Conservation (phyloP, 495 filamentous ascomycete species). For the Daldinia caldariorum region DNA sequence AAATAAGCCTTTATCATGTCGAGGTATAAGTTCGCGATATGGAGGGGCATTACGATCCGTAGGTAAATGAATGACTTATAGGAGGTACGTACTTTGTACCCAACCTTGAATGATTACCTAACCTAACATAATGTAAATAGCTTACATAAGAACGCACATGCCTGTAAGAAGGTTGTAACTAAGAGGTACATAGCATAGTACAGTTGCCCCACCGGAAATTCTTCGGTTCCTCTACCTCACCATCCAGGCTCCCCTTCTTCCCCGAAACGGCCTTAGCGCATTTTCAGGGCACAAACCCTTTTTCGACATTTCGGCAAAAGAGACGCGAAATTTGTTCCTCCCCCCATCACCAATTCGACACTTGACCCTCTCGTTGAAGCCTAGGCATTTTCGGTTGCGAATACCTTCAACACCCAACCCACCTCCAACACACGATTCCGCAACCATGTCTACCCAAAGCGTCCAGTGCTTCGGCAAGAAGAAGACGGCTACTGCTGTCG, state of each 20-base stretch:
- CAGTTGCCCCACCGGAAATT: conserved; percentile 26
- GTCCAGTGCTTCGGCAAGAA: conserved; percentile 97
- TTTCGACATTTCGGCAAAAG: conserved; percentile 36
- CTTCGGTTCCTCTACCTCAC: conserved; percentile 29
- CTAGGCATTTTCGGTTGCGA: conserved; percentile 38
- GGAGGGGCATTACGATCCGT: background rate
- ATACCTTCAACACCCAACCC: conserved; percentile 37
- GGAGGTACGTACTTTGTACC: background rate
- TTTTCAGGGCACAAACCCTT: conserved; percentile 48
- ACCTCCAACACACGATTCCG: conserved; percentile 22
- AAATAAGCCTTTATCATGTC: background rate
- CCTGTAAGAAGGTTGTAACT: too few relatives aligned
- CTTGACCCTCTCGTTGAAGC: conserved; percentile 20
- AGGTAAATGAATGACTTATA: background rate
- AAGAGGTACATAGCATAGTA: too few relatives aligned
- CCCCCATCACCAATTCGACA: conserved; percentile 33
- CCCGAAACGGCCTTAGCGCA: conserved; percentile 35
- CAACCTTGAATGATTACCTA: background rate
- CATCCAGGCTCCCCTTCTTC: conserved; percentile 18
- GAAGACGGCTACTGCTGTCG: conserved; percentile 86
- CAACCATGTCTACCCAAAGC: conserved; percentile 81
- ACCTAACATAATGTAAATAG: background rate
- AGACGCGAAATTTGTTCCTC: conserved; percentile 30
- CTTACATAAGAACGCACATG: background rate
- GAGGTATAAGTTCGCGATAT: background rate